Evolutionary conservation across 2,329 filamentous ascomycete species (phyloP).

Genomic region (Colletotrichum melonis): DNA sequence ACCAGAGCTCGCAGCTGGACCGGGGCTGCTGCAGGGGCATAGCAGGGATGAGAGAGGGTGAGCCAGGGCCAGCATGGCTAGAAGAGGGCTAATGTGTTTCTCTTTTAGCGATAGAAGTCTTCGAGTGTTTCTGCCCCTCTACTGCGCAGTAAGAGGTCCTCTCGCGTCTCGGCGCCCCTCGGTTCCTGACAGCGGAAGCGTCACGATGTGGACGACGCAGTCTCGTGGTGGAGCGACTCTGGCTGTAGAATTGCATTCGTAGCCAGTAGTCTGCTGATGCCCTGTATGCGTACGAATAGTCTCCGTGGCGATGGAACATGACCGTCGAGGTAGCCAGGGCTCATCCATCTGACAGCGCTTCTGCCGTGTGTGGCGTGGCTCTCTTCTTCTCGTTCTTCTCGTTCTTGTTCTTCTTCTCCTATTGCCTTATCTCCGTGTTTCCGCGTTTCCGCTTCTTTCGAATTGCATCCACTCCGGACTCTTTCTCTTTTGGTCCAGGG

Average conservation of each 20-base stretch:
- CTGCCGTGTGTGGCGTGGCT: background rate
- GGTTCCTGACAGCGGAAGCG: background rate
- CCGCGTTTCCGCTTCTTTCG: background rate
- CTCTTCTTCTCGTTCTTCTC: background rate
- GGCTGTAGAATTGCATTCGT: background rate
- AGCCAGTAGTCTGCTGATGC: background rate
- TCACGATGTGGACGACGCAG: background rate
- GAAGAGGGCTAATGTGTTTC: conserved; percentile 25
- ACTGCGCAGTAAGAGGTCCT: background rate
- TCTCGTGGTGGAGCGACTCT: background rate
- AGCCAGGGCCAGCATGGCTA: conserved; percentile 20
- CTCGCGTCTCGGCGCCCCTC: conserved; percentile 13
- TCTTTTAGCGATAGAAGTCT: conserved; percentile 35
- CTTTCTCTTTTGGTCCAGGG: background rate
- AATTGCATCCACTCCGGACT: background rate
- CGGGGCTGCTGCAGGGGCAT: conserved; percentile 7
- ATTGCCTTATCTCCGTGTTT: background rate
- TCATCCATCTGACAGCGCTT: background rate
- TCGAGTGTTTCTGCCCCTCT: conserved; percentile 33
- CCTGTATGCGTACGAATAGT: background rate
- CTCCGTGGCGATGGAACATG: background rate
- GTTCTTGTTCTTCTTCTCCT: background rate
- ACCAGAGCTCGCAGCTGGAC: background rate
- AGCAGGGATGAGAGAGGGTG: background rate
- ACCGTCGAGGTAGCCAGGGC: background rate